Percentiles rank a stretch among this genome's conserved stretches.
phyloP scores from a whole-genome alignment of 345 rosid genomes.

The Euphorbia lathyris region DNA sequence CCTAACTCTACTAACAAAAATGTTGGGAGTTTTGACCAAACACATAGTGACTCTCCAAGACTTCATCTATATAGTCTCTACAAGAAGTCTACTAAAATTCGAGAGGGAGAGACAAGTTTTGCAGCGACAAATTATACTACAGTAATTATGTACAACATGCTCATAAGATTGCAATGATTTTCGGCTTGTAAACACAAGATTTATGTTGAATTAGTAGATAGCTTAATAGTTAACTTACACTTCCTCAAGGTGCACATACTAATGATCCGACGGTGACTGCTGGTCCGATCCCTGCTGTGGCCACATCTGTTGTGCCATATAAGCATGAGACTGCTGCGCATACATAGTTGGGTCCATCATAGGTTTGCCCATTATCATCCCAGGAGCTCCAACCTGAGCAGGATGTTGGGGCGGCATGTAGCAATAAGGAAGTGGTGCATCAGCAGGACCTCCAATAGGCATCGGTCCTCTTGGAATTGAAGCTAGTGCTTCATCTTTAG shows the following conservation, averaged over 20 bases:
- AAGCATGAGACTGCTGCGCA: conserved; percentile 57
- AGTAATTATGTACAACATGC: conserved; percentile 3
- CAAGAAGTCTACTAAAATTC: not conserved
- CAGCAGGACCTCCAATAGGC: conserved; percentile 60
- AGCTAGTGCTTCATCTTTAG: conserved; percentile 74
- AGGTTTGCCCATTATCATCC: conserved; percentile 86
- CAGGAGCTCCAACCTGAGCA: conserved; percentile 64
- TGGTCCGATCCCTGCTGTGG: conserved; percentile 69
- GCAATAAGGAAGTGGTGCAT: conserved; percentile 56
- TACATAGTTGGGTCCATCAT: conserved; percentile 60
- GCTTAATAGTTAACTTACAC: conserved; percentile 16
- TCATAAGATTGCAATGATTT: not conserved
- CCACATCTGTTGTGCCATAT: conserved; percentile 74
- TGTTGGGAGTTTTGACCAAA: not conserved
- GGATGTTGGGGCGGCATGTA: conserved; percentile 66
- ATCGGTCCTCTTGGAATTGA: conserved; percentile 55
- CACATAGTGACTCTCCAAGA: not conserved
- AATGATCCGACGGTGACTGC: conserved; percentile 61
- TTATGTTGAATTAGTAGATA: conserved; percentile 1
- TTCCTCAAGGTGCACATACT: conserved; percentile 20
- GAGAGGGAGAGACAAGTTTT: not conserved
- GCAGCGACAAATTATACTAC: not conserved
- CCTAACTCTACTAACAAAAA: too few relatives aligned
- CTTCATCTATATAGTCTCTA: not conserved
- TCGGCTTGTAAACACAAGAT: not conserved